These are phyloP conservation scores for Poronia punctata DNA, from an alignment of 495 filamentous ascomycete genomes.

Conservation along the genomic window DNA sequence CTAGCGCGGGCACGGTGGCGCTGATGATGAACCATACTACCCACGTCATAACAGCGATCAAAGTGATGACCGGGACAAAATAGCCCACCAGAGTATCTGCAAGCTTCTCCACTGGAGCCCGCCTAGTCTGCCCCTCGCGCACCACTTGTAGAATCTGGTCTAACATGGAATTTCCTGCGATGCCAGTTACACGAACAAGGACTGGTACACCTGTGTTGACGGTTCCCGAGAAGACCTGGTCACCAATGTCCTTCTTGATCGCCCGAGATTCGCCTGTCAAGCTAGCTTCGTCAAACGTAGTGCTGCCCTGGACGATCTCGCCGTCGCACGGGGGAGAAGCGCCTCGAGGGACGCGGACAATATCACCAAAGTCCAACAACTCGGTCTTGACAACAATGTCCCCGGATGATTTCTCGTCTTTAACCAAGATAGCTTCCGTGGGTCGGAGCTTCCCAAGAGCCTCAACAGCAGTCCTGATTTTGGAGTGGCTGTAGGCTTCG, in stretches of 20 bases:
- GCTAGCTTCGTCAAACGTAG: conserved; percentile 81
- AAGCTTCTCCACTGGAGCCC: conserved; percentile 78
- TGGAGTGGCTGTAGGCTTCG: conserved; percentile 89
- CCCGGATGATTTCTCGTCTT: conserved; percentile 30
- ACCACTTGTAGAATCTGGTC: conserved; percentile 88
- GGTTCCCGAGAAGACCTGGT: conserved; percentile 76
- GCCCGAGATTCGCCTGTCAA: conserved; percentile 82
- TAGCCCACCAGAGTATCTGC: conserved; percentile 80
- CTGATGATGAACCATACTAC: conserved; percentile 77
- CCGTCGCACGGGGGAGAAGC: conserved; percentile 84
- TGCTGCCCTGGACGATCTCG: conserved; percentile 52
- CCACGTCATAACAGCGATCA: conserved; percentile 77
- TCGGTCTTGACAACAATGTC: too few species aligned
- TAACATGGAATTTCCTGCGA: conserved; percentile 76
- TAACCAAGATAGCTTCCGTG: conserved; percentile 66
- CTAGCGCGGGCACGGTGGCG: conserved; percentile 56
- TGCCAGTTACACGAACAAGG: conserved; percentile 59
- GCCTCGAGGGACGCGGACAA: conserved; percentile 69
- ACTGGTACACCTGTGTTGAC: conserved; percentile 74
- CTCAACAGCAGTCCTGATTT: conserved; percentile 81
- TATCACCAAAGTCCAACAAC: conserved; percentile 72
- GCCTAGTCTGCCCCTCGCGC: conserved; percentile 80
- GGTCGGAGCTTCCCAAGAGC: conserved; percentile 73
- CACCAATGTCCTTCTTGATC: conserved; percentile 62
- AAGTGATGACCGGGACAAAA: conserved; percentile 80